phyloP scores from a whole-genome alignment of 768 basidiomycete genomes.

The Rickenella mellea region DNA sequence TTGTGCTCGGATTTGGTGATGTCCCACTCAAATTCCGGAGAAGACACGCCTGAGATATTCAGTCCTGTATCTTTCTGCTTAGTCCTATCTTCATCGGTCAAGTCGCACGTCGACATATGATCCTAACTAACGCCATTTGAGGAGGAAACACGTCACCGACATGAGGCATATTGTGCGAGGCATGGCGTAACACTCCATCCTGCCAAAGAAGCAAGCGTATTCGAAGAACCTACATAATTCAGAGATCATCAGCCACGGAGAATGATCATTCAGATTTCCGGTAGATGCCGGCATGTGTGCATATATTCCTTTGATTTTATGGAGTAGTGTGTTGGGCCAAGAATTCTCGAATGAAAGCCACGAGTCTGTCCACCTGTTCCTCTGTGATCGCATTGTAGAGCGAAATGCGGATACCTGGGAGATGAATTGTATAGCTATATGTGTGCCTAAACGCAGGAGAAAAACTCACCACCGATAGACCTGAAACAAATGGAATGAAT shows the following conservation, averaged over 20 bases:
- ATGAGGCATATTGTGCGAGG: too few species aligned
- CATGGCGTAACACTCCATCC: conserved; percentile 42
- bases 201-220: neutral
- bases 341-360: conserved; percentile 54
- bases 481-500: conserved; percentile 19
- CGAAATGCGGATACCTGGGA: conserved; percentile 66
- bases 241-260: too few species aligned
- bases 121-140: too few species aligned
- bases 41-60: too few species aligned
- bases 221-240: neutral
- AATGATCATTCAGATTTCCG: neutral
- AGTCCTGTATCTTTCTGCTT: too few species aligned
- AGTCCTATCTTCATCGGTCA: too few species aligned
- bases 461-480: conserved; percentile 40
- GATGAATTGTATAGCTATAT: conserved; percentile 2
- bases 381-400: conserved; percentile 85
- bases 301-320: conserved; percentile 2
- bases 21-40: too few species aligned
- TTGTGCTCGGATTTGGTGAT: too few species aligned
- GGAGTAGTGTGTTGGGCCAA: conserved; percentile 11
- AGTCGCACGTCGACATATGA: too few species aligned
- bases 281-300: neutral
- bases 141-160: too few species aligned
- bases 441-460: neutral
- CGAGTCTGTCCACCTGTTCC: conserved; percentile 53